Conservation (phyloP, 2,329 filamentous ascomycete species). For the Phaeosphaeriaceae sp. region DNA sequence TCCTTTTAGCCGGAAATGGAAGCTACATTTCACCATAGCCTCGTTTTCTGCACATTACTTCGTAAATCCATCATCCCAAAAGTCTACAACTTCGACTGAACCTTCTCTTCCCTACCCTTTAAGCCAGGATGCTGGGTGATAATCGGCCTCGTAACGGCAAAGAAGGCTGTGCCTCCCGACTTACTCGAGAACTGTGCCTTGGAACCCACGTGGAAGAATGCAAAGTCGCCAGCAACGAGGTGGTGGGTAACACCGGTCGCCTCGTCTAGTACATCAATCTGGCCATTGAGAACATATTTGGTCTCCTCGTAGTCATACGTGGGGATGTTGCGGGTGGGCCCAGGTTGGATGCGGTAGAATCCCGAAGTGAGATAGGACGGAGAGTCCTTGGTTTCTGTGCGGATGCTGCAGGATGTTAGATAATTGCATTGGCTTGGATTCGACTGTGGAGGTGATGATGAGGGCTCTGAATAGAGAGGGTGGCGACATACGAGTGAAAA, state of each 20-base stretch:
- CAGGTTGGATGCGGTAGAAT: conserved; percentile 34
- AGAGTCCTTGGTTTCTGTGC: conserved; percentile 26
- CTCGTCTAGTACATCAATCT: conserved; percentile 35
- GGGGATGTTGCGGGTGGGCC: conserved; percentile 26
- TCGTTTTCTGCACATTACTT: no score
- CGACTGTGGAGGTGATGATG: neutral
- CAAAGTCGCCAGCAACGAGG: conserved; percentile 33
- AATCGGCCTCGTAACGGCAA: conserved; percentile 30
- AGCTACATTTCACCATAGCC: no score
- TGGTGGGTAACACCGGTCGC: conserved; percentile 33
- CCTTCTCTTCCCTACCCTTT: conserved; percentile 27
- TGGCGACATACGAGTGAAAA: conserved; percentile 28
- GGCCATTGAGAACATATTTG: conserved; percentile 32
- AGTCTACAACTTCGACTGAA: conserved; percentile 15
- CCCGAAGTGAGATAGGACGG: conserved; percentile 33
- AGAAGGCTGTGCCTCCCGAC: conserved; percentile 29
- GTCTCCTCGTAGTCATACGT: conserved; percentile 33
- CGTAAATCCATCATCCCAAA: neutral
- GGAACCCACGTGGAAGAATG: conserved; percentile 33
- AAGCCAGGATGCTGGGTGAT: conserved; percentile 25
- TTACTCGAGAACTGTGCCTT: conserved; percentile 34
- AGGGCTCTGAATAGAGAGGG: neutral
- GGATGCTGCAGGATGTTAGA: conserved; percentile 12
- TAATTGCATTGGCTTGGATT: neutral
- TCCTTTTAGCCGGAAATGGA: no score